phyloP scores from a whole-genome alignment of 2,329 filamentous ascomycete genomes.

The Colletotrichum navitas region DNA sequence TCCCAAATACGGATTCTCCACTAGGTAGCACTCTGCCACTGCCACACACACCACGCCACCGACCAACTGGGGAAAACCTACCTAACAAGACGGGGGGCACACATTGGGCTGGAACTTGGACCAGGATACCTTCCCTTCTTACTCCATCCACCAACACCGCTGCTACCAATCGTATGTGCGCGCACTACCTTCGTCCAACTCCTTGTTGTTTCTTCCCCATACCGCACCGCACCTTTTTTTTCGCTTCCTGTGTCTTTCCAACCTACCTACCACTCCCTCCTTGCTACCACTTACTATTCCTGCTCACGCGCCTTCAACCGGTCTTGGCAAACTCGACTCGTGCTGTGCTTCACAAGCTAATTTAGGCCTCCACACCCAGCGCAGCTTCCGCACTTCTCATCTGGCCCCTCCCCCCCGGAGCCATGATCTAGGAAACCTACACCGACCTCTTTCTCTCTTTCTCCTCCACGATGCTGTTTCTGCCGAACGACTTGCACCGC shows the following conservation, averaged over 20 bases:
- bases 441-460: slow-evolving; percentile 15
- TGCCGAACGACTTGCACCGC: slow-evolving; percentile 43
- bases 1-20: too few species aligned
- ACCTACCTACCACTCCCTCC: neutral
- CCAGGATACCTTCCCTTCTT: slow-evolving; percentile 12
- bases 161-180: slow-evolving; percentile 20
- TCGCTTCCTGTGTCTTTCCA: slow-evolving; percentile 9
- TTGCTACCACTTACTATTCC: neutral
- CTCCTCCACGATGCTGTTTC: slow-evolving; percentile 45
- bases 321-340: slow-evolving; percentile 40
- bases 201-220: slow-evolving; percentile 20
- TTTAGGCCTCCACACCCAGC: slow-evolving; percentile 28
- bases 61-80: neutral
- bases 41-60: slow-evolving; percentile 10
- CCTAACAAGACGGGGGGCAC: neutral
- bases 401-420: slow-evolving; percentile 27
- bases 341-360: slow-evolving; percentile 37
- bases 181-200: slow-evolving; percentile 25
- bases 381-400: slow-evolving; percentile 25
- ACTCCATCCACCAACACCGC: slow-evolving; percentile 21
- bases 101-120: slow-evolving; percentile 15
- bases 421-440: slow-evolving; percentile 44
- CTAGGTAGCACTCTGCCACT: neutral
- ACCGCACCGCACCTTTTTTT: slow-evolving; percentile 3
- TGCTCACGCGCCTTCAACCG: slow-evolving; percentile 20